Percentiles rank a stretch among this genome's conserved stretches.
Evolutionary conservation across 2,329 filamentous ascomycete genomes (phyloP).

Genomic region (Penicillium verrucosum): DNA sequence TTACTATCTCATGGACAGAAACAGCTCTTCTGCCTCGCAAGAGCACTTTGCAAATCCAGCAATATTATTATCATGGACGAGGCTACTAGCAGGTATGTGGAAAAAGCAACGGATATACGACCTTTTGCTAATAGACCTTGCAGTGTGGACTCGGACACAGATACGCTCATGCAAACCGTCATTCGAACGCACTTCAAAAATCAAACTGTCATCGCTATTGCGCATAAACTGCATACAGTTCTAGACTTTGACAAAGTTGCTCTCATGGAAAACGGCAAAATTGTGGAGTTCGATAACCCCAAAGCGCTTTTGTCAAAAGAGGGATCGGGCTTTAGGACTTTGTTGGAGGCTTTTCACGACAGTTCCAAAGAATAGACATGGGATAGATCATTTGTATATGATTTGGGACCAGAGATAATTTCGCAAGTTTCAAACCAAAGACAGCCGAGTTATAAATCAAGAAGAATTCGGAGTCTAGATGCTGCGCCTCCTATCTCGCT

Average conservation of each 20-base stretch:
- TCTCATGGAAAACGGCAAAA: constrained; percentile 23
- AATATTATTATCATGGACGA: constrained; percentile 27
- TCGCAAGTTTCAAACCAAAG: too few relatives aligned
- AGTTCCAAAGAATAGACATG: neutral
- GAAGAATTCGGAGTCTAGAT: neutral
- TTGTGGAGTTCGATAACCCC: constrained; percentile 27
- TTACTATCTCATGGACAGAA: constrained; percentile 51
- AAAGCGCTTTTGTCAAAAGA: constrained; percentile 13
- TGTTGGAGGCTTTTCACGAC: constrained; percentile 11
- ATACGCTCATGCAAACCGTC: constrained; percentile 52
- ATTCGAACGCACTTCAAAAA: constrained; percentile 49
- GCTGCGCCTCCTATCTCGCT: neutral
- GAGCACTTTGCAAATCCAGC: constrained; percentile 49
- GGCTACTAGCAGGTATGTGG: constrained; percentile 21
- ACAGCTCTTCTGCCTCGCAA: constrained; percentile 57
- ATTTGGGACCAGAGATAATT: too few relatives aligned
- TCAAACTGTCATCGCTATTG: constrained; percentile 56
- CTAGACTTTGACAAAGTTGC: constrained; percentile 30
- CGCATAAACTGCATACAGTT: constrained; percentile 47
- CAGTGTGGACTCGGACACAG: constrained; percentile 55
- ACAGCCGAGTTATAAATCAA: too few relatives aligned
- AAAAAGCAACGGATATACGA: neutral
- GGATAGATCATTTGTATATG: neutral
- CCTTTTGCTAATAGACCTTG: neutral
- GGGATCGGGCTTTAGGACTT: constrained; percentile 19